A percentile compares a stretch with the other conserved stretches of the same genome.
phyloP scores from a whole-genome alignment of 176 grass and related monocot species.

The Avena insularis region DNA sequence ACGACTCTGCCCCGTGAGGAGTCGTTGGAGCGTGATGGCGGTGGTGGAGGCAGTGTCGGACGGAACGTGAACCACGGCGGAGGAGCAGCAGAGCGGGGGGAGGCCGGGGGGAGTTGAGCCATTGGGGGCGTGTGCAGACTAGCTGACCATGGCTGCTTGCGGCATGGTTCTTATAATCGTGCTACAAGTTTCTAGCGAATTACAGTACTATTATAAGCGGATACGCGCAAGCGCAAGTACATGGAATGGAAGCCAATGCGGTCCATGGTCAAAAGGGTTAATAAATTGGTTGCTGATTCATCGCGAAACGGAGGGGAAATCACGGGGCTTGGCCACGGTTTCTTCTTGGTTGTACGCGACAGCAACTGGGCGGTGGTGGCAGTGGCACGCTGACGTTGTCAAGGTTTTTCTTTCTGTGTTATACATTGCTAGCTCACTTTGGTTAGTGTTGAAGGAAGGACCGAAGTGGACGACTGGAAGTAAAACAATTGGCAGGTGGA shows the following conservation, averaged over 20 bases:
- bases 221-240: neutral
- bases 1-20: neutral
- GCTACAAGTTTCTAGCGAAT: neutral
- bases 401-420: neutral
- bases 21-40: neutral
- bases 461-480: no score
- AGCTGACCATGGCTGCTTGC: neutral
- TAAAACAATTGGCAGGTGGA: no score
- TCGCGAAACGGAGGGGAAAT: slow-evolving; percentile 5
- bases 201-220: neutral
- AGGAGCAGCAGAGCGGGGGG: neutral
- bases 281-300: neutral
- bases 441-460: no score
- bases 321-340: neutral
- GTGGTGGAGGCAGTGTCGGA: neutral
- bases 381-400: neutral
- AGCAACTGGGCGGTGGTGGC: neutral
- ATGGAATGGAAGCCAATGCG: neutral
- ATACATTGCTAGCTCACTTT: no score
- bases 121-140: neutral
- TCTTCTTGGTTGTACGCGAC: neutral
- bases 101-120: neutral
- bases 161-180: neutral
- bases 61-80: neutral
- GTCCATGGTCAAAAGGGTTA: neutral